Evolutionary conservation across 495 filamentous ascomycete species (phyloP).

Genomic region (Penicillium salamii): DNA sequence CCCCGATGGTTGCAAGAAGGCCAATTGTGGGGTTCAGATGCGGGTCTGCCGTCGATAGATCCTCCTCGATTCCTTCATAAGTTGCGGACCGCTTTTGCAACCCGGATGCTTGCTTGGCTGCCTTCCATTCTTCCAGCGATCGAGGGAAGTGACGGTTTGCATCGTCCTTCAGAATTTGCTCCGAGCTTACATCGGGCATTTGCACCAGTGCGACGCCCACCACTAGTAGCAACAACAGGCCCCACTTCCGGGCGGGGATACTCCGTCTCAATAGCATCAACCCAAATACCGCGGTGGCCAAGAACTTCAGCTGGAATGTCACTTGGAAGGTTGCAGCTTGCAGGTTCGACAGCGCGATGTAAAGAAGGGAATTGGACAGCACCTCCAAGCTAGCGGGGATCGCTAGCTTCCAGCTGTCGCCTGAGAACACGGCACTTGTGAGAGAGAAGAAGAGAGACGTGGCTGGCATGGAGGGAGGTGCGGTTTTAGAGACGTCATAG

Average conservation of each 20-base stretch:
- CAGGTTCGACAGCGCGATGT: conserved; percentile 86
- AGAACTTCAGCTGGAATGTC: conserved; percentile 88
- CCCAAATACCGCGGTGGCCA: conserved; percentile 88
- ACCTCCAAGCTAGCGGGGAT: conserved; percentile 89
- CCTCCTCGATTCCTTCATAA: conserved; percentile 89
- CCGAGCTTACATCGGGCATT: conserved; percentile 56
- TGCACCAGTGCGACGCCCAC: conserved; percentile 85
- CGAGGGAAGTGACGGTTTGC: conserved; percentile 65
- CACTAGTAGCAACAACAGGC: conserved; percentile 74
- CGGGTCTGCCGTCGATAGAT: conserved; percentile 60
- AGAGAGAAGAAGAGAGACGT: conserved; percentile 77
- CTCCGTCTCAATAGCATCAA: conserved; percentile 69
- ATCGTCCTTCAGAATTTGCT: conserved; percentile 53
- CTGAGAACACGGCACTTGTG: conserved; percentile 75
- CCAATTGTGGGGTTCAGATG: conserved; percentile 74
- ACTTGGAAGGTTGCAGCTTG: conserved; percentile 91
- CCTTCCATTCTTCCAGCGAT: conserved; percentile 58
- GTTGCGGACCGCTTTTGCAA: conserved; percentile 79
- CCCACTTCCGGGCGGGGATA: conserved; percentile 71
- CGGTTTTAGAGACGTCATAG: conserved; percentile 75
- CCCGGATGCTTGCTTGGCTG: conserved; percentile 32
- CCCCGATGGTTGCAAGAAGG: conserved; percentile 70
- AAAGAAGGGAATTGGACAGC: conserved; percentile 86
- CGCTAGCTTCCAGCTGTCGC: conserved; percentile 95
- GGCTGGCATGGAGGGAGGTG: conserved; percentile 72